These are phyloP conservation scores for Conticribra weissflogii DNA, from an alignment of 108 stramenopile species.

Conservation along the genomic window DNA sequence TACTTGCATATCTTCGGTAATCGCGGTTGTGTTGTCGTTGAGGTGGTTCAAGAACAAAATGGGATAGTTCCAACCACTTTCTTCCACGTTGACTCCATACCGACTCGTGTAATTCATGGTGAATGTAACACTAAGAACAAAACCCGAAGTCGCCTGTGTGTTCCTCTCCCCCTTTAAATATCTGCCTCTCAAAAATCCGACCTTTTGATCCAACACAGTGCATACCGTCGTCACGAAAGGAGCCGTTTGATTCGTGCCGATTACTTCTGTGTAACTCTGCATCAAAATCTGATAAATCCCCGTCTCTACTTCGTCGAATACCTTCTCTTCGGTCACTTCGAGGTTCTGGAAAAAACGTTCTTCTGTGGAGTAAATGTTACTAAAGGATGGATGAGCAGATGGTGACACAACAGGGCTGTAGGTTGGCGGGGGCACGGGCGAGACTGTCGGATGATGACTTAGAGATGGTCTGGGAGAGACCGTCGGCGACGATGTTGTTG, in stretches of 20 bases:
- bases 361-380: not conserved
- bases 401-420: not conserved
- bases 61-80: constrained; percentile 9
- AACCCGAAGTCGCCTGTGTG: not conserved
- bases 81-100: constrained; percentile 16
- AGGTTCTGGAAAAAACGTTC: constrained; percentile 3
- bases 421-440: not conserved
- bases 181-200: not conserved
- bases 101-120: constrained; percentile 17
- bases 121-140: constrained; percentile 16
- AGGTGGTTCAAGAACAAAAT: constrained; percentile 12
- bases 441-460: not conserved
- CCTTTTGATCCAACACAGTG: constrained; percentile 4
- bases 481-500: not conserved
- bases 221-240: constrained; percentile 17
- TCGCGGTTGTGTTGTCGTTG: not conserved
- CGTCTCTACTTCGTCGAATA: constrained; percentile 2
- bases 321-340: not conserved
- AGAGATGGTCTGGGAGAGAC: not conserved
- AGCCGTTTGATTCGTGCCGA: constrained; percentile 1
- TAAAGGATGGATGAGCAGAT: not conserved
- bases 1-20: not conserved
- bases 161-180: not conserved
- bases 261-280: constrained; percentile 7
- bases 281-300: constrained; percentile 12